These are phyloP conservation scores for Coemansia sp. DNA, from an alignment of 192 early-diverging fungal genomes.

Conservation along the genomic window DNA sequence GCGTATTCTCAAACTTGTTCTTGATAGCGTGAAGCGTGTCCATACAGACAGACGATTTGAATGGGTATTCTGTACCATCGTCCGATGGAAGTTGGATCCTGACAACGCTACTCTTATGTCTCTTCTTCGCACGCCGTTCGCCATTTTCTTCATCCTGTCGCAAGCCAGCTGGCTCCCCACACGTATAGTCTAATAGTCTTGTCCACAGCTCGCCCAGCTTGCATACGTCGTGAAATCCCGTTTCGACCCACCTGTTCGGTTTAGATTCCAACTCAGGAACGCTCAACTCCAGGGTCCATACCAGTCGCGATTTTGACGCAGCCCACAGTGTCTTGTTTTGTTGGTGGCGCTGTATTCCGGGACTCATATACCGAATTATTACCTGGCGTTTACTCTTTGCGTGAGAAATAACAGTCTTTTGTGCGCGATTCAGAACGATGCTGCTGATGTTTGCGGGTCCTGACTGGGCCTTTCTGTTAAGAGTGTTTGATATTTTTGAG, in stretches of 20 bases:
- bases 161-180: not conserved
- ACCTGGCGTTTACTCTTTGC: conserved; percentile 30
- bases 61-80: conserved; percentile 45
- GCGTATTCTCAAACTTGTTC: not conserved
- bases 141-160: not conserved
- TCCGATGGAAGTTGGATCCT: conserved; percentile 43
- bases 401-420: conserved; percentile 16
- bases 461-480: not conserved
- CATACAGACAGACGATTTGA: conserved; percentile 17
- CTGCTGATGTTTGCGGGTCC: conserved; percentile 9
- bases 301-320: conserved; percentile 24
- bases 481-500: not conserved
- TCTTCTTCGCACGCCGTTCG: conserved; percentile 17
- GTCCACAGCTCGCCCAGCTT: conserved; percentile 27
- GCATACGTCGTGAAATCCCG: conserved; percentile 41
- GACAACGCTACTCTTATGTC: not conserved
- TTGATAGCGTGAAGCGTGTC: conserved; percentile 7
- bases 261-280: conserved; percentile 16
- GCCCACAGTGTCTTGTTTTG: conserved; percentile 37
- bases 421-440: conserved; percentile 10
- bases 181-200: conserved; percentile 10
- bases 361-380: conserved; percentile 36
- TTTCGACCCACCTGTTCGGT: conserved; percentile 23
- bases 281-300: conserved; percentile 32
- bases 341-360: conserved; percentile 32